phyloP scores from a whole-genome alignment of 2,329 filamentous ascomycete genomes.

The Paraphoma sp. region DNA sequence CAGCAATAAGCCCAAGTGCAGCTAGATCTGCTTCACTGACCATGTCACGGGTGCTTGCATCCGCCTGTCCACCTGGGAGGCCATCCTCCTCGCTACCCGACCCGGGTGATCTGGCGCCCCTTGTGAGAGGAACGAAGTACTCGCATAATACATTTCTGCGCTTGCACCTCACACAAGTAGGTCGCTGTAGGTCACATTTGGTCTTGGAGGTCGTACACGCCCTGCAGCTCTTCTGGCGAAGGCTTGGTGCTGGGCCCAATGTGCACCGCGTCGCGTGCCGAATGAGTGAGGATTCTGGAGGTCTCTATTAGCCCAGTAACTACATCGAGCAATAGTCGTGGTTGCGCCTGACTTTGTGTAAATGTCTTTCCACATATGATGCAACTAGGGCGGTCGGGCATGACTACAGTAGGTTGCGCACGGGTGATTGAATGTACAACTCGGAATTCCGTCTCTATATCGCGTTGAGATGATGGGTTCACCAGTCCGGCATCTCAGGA shows the following conservation, averaged over 20 bases:
- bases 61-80: not conserved
- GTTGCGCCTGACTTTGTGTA: not conserved
- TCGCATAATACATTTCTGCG: slow-evolving; percentile 5
- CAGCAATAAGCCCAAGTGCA: too few relatives aligned
- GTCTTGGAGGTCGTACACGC: slow-evolving; percentile 26
- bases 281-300: not conserved
- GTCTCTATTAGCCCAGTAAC: not conserved
- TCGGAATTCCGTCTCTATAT: too few relatives aligned
- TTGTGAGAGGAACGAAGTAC: not conserved
- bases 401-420: not conserved
- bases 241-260: slow-evolving; percentile 18
- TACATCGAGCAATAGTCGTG: not conserved
- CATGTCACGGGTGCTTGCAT: not conserved
- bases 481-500: too few relatives aligned
- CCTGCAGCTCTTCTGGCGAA: slow-evolving; percentile 27
- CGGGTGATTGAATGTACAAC: too few relatives aligned
- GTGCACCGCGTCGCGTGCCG: slow-evolving; percentile 22
- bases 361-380: not conserved
- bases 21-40: not conserved
- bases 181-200: slow-evolving; percentile 22
- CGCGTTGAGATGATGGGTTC: too few relatives aligned
- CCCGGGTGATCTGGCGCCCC: not conserved
- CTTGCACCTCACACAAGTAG: slow-evolving; percentile 23
- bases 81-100: not conserved
- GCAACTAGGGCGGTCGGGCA: slow-evolving; percentile 1